Evolutionary conservation across 257 asterid species (phyloP).

Genomic region (Primulina tabacum): DNA sequence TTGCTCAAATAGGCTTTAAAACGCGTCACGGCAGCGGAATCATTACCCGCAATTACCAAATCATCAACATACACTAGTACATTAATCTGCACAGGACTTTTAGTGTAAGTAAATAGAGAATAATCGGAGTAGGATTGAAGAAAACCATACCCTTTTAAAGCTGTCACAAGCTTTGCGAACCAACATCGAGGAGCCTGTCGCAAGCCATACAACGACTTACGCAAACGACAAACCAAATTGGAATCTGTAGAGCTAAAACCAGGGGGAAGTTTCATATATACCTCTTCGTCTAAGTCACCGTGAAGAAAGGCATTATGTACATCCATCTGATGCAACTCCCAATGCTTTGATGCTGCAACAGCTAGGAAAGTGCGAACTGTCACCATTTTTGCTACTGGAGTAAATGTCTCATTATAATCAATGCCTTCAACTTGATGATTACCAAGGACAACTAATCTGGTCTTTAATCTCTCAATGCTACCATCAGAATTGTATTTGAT

Average conservation of each 20-base stretch:
- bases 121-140: slow-evolving; percentile 12
- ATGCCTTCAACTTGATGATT: slow-evolving; percentile 15
- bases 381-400: slow-evolving; percentile 5
- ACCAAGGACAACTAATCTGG: neutral
- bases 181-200: slow-evolving; percentile 11
- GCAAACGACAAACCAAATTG: neutral
- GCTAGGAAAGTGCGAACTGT: neutral
- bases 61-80: slow-evolving; percentile 26
- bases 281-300: neutral
- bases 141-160: slow-evolving; percentile 18
- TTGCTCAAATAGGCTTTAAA: too few species aligned
- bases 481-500: slow-evolving; percentile 19
- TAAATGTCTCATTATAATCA: slow-evolving; percentile 9
- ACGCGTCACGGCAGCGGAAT: too few species aligned
- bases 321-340: slow-evolving; percentile 27
- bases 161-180: slow-evolving; percentile 6
- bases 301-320: slow-evolving; percentile 17
- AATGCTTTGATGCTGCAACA: neutral
- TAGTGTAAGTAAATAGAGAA: neutral
- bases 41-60: neutral
- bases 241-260: neutral
- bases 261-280: slow-evolving; percentile 15
- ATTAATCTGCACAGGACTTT: neutral
- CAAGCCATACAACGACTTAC: neutral
- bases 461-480: neutral